Evolutionary conservation across 176 grass and related monocot species (phyloP).

Genomic region (Otatea glauca): DNA sequence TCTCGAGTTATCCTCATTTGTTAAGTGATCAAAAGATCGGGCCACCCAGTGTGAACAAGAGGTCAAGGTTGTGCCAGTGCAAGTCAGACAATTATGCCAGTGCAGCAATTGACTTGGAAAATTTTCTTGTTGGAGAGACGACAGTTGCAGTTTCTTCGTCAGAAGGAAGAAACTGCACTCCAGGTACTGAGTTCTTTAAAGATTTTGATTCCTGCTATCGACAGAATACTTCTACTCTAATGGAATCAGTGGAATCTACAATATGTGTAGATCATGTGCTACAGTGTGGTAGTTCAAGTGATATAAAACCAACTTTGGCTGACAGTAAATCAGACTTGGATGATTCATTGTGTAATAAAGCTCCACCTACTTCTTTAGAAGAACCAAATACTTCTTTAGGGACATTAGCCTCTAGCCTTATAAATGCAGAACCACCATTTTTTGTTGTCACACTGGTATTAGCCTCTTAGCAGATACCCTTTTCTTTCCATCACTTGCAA

Average conservation of each 20-base stretch:
- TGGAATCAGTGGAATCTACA: conserved; percentile 10
- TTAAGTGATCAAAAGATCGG: too few relatives aligned
- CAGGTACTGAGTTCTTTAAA: conserved; percentile 23
- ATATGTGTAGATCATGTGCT: conserved; percentile 11
- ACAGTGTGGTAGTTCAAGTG: conserved; percentile 27
- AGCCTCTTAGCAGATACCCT: too few relatives aligned
- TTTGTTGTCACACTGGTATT: too few relatives aligned
- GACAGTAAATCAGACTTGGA: conserved; percentile 22
- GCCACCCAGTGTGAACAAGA: too few relatives aligned
- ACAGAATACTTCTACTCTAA: neutral
- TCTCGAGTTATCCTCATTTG: too few relatives aligned
- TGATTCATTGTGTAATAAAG: conserved; percentile 30
- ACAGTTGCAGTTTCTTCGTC: conserved; percentile 18
- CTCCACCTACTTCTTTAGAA: conserved; percentile 3
- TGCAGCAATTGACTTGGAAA: conserved; percentile 31
- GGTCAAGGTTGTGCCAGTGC: too few relatives aligned
- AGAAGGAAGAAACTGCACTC: conserved; percentile 30
- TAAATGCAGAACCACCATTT: too few relatives aligned
- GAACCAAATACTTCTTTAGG: too few relatives aligned
- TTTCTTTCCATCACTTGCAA: too few relatives aligned
- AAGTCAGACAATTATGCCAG: conserved; percentile 39
- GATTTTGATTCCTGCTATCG: conserved; percentile 24
- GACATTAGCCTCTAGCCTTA: too few relatives aligned
- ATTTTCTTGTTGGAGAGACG: conserved; percentile 16
- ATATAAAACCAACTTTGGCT: conserved; percentile 33